Conservation (phyloP, 2,329 filamentous ascomycete species). For the Pseudocercospora eumusae region DNA sequence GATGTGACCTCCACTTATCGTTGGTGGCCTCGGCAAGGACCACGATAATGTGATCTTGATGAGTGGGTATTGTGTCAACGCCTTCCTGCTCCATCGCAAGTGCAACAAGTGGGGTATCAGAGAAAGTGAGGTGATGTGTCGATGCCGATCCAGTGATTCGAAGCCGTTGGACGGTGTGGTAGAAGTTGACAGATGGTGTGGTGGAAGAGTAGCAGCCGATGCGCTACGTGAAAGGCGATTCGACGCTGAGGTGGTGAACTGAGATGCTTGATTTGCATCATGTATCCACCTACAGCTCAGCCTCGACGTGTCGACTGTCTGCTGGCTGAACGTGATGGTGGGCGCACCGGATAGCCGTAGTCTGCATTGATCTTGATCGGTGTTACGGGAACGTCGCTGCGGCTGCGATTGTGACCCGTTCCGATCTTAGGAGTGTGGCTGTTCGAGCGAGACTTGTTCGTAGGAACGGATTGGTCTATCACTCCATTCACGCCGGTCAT, state of each 20-base stretch:
- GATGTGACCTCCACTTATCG: neutral
- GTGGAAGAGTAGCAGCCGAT: neutral
- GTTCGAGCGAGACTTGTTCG: slow-evolving; percentile 23
- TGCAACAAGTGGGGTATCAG: slow-evolving; percentile 24
- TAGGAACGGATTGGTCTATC: slow-evolving; percentile 10
- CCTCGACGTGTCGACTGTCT: slow-evolving; percentile 12
- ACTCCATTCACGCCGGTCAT: slow-evolving; percentile 19
- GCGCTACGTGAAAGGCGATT: neutral
- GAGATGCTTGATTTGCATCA: too few relatives aligned
- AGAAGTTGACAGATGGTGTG: neutral
- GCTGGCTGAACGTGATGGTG: slow-evolving; percentile 19
- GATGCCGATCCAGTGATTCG: neutral
- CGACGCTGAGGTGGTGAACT: neutral
- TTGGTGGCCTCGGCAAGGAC: neutral
- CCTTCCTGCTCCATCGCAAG: slow-evolving; percentile 16
- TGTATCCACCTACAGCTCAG: too few relatives aligned
- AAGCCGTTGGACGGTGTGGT: neutral
- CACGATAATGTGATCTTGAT: neutral
- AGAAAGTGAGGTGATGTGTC: slow-evolving; percentile 7
- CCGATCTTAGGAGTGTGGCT: slow-evolving; percentile 26
- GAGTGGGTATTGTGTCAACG: slow-evolving; percentile 13
- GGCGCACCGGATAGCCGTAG: slow-evolving; percentile 19
- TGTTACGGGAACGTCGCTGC: slow-evolving; percentile 26
- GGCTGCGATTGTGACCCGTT: slow-evolving; percentile 23
- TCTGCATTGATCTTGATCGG: slow-evolving; percentile 26